phyloP scores from a whole-genome alignment of 306 rosid genomes.

The Crotalaria pallida region DNA sequence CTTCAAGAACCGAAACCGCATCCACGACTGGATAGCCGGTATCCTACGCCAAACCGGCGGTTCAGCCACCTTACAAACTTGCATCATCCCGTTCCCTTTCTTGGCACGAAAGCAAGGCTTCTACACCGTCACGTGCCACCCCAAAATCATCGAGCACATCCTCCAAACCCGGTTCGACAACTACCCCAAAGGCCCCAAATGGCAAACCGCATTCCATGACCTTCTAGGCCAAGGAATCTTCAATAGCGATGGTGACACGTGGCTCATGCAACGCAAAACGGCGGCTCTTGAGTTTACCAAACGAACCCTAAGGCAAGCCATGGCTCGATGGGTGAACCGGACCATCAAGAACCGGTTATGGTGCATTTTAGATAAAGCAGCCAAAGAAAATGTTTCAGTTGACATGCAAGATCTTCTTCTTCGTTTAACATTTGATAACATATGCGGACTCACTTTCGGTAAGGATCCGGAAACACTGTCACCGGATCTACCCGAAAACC shows the following conservation, averaged over 20 bases:
- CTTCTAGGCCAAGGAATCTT: slow-evolving; percentile 86
- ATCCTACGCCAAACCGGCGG: slow-evolving; percentile 53
- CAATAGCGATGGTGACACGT: slow-evolving; percentile 87
- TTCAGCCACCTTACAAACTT: slow-evolving; percentile 69
- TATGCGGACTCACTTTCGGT: slow-evolving; percentile 90
- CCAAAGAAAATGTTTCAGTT: slow-evolving; percentile 36
- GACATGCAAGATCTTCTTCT: slow-evolving; percentile 84
- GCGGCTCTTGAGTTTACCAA: slow-evolving; percentile 95
- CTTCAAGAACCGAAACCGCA: slow-evolving; percentile 41
- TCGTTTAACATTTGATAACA: slow-evolving; percentile 82
- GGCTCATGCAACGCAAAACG: slow-evolving; percentile 90
- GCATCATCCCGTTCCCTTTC: slow-evolving; percentile 67
- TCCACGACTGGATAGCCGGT: slow-evolving; percentile 75
- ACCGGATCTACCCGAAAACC: slow-evolving; percentile 48
- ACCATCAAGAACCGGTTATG: slow-evolving; percentile 71
- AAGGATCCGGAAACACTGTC: slow-evolving; percentile 88
- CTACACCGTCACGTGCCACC: slow-evolving; percentile 70
- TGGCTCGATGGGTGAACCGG: slow-evolving; percentile 94
- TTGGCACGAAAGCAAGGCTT: slow-evolving; percentile 57
- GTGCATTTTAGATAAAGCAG: slow-evolving; percentile 75
- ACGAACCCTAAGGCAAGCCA: slow-evolving; percentile 75
- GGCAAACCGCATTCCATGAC: slow-evolving; percentile 89
- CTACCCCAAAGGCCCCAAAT: slow-evolving; percentile 84
- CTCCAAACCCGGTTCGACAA: slow-evolving; percentile 72
- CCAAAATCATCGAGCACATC: slow-evolving; percentile 77